Conservation (phyloP, 164 flowering plant genomes). For the Warburgia ugandensis region DNA sequence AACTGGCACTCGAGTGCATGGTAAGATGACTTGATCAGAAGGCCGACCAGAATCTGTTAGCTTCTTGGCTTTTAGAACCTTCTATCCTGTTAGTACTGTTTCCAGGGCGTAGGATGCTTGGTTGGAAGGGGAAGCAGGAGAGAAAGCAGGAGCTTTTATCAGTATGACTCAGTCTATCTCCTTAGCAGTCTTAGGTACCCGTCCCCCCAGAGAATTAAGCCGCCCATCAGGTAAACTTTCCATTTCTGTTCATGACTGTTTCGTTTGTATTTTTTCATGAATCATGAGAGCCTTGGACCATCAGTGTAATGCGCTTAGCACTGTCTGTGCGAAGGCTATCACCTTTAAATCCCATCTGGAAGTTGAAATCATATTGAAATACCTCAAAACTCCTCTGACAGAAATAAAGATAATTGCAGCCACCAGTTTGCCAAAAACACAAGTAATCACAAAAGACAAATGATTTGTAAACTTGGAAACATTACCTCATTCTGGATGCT, state of each 20-base stretch:
- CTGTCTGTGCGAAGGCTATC: slow-evolving; percentile 70
- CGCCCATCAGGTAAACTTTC: slow-evolving; percentile 47
- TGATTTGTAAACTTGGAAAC: too few relatives aligned
- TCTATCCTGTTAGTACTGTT: background rate
- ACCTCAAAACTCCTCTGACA: too few relatives aligned
- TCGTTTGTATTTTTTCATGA: slow-evolving; percentile 38
- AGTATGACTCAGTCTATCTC: slow-evolving; percentile 34
- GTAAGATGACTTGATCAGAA: slow-evolving; percentile 14
- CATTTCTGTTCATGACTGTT: slow-evolving; percentile 28
- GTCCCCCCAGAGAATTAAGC: slow-evolving; percentile 53
- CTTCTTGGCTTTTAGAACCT: slow-evolving; percentile 7
- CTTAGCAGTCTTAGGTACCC: slow-evolving; percentile 54
- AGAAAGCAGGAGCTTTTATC: slow-evolving; percentile 16
- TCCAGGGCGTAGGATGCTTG: slow-evolving; percentile 3
- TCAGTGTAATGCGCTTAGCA: slow-evolving; percentile 72
- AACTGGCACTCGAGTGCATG: slow-evolving; percentile 14
- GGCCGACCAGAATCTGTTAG: slow-evolving; percentile 5
- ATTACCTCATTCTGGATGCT: slow-evolving; percentile 52
- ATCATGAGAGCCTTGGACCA: slow-evolving; percentile 79
- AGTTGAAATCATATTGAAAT: slow-evolving; percentile 29
- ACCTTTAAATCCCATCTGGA: slow-evolving; percentile 81
- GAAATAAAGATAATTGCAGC: too few relatives aligned
- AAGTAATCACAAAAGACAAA: too few relatives aligned
- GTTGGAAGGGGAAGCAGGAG: slow-evolving; percentile 14
- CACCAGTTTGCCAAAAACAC: too few relatives aligned